phyloP scores from a whole-genome alignment of 2,329 filamentous ascomycete species.

The Talaromyces verruculosus region DNA sequence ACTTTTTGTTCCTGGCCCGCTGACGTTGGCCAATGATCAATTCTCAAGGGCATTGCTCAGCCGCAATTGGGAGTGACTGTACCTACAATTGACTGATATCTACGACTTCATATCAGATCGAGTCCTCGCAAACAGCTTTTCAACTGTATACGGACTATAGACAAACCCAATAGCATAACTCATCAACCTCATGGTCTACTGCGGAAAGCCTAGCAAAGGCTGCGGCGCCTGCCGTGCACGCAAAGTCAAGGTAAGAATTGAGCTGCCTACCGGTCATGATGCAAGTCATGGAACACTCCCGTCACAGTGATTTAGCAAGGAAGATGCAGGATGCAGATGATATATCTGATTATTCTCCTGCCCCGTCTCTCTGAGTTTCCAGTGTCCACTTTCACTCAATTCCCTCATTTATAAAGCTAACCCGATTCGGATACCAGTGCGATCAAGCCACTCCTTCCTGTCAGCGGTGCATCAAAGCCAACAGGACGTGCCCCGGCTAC shows the following conservation, averaged over 20 bases:
- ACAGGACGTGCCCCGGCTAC: constrained; percentile 63
- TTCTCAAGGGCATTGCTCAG: not conserved
- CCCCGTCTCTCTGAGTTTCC: not conserved
- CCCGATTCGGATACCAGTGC: constrained; percentile 47
- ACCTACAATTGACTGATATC: not conserved
- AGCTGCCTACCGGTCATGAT: not conserved
- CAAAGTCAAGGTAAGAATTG: constrained; percentile 32
- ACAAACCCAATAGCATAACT: not conserved
- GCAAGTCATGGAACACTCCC: not conserved
- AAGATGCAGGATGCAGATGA: not conserved
- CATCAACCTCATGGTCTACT: constrained; percentile 30
- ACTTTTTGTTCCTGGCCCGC: not conserved
- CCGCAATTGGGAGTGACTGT: not conserved
- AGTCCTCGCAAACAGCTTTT: not conserved
- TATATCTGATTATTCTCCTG: not conserved
- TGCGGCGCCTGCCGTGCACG: constrained; percentile 38
- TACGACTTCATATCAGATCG: not conserved
- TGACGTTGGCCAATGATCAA: not conserved
- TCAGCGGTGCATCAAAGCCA: constrained; percentile 61
- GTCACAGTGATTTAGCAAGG: not conserved
- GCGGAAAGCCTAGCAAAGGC: constrained; percentile 36
- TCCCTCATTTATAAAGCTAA: constrained; percentile 7
- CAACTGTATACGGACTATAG: not conserved
- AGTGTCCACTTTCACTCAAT: constrained; percentile 4
- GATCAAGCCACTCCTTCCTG: constrained; percentile 62